Evolutionary conservation across 179 eudicot species (phyloP).

Genomic region (Patellifolia procumbens): DNA sequence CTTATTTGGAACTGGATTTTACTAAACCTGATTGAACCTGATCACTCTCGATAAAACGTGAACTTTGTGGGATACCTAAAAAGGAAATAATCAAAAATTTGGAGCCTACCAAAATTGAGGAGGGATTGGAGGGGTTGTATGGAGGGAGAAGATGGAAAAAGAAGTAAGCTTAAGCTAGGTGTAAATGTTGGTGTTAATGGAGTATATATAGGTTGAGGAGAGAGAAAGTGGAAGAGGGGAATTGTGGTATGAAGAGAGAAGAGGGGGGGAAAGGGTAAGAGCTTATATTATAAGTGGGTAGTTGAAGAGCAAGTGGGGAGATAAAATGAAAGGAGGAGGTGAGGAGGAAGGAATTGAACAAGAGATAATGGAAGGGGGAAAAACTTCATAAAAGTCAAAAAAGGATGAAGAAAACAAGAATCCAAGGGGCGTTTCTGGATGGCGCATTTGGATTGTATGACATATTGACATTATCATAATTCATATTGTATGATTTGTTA

Average conservation of each 20-base stretch:
- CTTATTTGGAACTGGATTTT: too few relatives aligned
- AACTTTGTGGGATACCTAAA: too few relatives aligned
- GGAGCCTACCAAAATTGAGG: neutral
- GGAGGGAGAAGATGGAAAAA: too few relatives aligned
- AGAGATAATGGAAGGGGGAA: neutral
- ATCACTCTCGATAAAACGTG: too few relatives aligned
- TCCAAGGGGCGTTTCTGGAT: conserved; percentile 12
- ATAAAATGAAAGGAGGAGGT: neutral
- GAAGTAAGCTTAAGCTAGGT: neutral
- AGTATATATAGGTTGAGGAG: too few relatives aligned
- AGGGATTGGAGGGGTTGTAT: neutral
- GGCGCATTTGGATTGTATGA: conserved; percentile 14
- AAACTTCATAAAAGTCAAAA: conserved; percentile 25
- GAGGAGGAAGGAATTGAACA: conserved; percentile 18
- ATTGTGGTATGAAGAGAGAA: neutral
- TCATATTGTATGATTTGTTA: neutral
- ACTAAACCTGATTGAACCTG: too few relatives aligned
- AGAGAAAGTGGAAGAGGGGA: too few relatives aligned
- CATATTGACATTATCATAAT: neutral
- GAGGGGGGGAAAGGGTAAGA: neutral
- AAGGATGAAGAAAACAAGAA: conserved; percentile 21
- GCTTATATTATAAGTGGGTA: conserved; percentile 30
- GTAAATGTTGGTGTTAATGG: too few relatives aligned
- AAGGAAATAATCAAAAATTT: too few relatives aligned
- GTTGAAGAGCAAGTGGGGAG: conserved; percentile 25